Conservation (phyloP, 805 yeast genomes). For the Pichia paraexigua region DNA sequence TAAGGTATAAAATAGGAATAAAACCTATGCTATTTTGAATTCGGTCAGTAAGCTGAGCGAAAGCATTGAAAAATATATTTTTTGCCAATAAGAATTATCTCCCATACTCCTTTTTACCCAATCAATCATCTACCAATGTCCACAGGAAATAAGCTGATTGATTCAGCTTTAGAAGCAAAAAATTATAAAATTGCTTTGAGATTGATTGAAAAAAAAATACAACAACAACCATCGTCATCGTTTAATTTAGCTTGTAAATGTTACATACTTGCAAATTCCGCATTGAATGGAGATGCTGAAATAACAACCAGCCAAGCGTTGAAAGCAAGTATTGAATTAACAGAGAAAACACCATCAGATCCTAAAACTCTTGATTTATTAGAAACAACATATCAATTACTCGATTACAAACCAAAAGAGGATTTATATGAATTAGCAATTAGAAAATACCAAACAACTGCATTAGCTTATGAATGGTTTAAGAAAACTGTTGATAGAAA, state of each 20-base stretch:
- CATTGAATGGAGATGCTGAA: slow-evolving; percentile 6
- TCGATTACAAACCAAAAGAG: slow-evolving; percentile 31
- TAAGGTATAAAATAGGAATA: too few relatives aligned
- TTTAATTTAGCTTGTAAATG: slow-evolving; percentile 43
- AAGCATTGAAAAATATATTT: neutral
- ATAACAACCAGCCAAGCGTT: slow-evolving; percentile 24
- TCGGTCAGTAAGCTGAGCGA: neutral
- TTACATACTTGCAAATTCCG: slow-evolving; percentile 30
- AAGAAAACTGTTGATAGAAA: slow-evolving; percentile 38
- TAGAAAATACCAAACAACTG: slow-evolving; percentile 46
- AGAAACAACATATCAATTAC: slow-evolving; percentile 34
- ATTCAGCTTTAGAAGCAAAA: slow-evolving; percentile 30
- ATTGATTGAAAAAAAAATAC: slow-evolving; percentile 39
- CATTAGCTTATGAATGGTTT: slow-evolving; percentile 50
- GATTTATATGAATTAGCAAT: slow-evolving; percentile 50
- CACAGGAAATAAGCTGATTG: slow-evolving; percentile 16
- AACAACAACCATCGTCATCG: slow-evolving; percentile 49
- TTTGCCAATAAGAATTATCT: neutral
- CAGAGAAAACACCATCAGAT: slow-evolving; percentile 43
- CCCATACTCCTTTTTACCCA: neutral
- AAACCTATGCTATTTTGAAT: too few relatives aligned
- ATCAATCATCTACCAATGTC: slow-evolving; percentile 13
- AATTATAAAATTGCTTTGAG: slow-evolving; percentile 46
- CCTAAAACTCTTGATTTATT: slow-evolving; percentile 42
- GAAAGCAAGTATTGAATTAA: slow-evolving; percentile 24